phyloP scores from a whole-genome alignment of 108 stramenopile genomes.

The Schizochytrium sp. region DNA sequence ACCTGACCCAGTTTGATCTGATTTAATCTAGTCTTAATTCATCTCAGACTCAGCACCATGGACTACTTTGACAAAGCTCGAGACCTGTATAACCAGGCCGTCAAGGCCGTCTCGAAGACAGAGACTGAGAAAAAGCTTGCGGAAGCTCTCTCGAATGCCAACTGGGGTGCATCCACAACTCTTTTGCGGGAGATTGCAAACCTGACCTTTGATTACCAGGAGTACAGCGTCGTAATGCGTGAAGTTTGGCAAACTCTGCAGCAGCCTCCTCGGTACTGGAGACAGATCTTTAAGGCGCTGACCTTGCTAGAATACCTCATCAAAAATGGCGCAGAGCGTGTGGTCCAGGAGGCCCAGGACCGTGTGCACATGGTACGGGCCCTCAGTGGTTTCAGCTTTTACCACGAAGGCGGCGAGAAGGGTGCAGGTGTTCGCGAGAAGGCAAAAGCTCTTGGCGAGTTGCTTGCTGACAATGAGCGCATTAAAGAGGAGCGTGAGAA shows the following conservation, averaged over 20 bases:
- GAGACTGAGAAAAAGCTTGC: conserved; percentile 77
- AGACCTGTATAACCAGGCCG: conserved; percentile 59
- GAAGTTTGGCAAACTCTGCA: conserved; percentile 67
- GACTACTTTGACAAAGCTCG: conserved; percentile 57
- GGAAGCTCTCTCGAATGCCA: conserved; percentile 77
- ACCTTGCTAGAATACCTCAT: conserved; percentile 74
- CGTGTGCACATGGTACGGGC: conserved; percentile 67
- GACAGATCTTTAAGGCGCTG: conserved; percentile 71
- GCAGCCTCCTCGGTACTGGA: conserved; percentile 50
- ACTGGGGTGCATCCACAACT: conserved; percentile 78
- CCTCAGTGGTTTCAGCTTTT: conserved; percentile 74
- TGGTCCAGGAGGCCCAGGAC: conserved; percentile 73
- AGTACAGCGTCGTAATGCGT: conserved; percentile 68
- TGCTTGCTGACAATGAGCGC: conserved; percentile 69
- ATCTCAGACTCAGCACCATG: background rate
- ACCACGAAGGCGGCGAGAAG: conserved; percentile 71
- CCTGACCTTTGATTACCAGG: conserved; percentile 74
- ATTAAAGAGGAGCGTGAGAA: conserved; percentile 73
- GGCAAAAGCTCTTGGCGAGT: conserved; percentile 71
- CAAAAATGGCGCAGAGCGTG: conserved; percentile 75
- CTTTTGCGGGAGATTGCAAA: conserved; percentile 73
- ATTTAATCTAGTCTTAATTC: too few relatives aligned
- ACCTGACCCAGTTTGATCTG: too few relatives aligned
- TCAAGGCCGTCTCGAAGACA: conserved; percentile 64
- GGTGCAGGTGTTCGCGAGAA: conserved; percentile 75